These are phyloP conservation scores for Colletotrichum sp. DNA, from an alignment of 2,329 filamentous ascomycete species.

Conservation along the genomic window DNA sequence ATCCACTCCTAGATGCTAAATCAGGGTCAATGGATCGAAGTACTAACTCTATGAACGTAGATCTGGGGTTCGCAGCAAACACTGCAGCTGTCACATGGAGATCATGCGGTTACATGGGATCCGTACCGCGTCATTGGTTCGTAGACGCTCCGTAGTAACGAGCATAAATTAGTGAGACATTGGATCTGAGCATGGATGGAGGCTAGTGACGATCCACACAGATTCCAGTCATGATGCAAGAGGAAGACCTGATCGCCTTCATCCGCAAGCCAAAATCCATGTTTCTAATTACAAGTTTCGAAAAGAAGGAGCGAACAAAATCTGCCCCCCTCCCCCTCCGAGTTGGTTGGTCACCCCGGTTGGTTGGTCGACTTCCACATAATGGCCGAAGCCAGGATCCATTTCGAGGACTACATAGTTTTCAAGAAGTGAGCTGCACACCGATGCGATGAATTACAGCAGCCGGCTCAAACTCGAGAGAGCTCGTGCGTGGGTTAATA, in stretches of 20 bases:
- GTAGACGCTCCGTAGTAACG: not conserved
- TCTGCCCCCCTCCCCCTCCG: too few relatives aligned
- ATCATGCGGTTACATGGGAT: not conserved
- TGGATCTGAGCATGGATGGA: not conserved
- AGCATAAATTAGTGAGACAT: not conserved
- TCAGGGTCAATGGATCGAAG: not conserved
- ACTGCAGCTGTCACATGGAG: not conserved
- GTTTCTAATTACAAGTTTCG: not conserved
- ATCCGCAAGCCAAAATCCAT: not conserved
- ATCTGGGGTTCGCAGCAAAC: not conserved
- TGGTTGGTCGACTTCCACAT: not conserved
- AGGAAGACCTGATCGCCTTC: not conserved
- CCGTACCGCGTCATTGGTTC: not conserved
- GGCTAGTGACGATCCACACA: not conserved
- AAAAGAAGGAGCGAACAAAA: not conserved
- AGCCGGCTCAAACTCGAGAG: fast-evolving
- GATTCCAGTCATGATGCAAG: not conserved
- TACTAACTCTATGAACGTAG: not conserved
- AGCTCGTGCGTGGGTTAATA: too few relatives aligned
- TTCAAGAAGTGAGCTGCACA: not conserved
- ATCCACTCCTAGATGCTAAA: not conserved
- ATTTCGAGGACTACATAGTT: not conserved
- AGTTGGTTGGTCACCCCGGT: not conserved
- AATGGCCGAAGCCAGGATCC: not conserved
- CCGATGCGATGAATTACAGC: not conserved